Evolutionary conservation across 2,329 filamentous ascomycete species (phyloP), one percentile per base, ranked within the genome.

Genomic region (Ophiocordyceps sinensis): DNA sequence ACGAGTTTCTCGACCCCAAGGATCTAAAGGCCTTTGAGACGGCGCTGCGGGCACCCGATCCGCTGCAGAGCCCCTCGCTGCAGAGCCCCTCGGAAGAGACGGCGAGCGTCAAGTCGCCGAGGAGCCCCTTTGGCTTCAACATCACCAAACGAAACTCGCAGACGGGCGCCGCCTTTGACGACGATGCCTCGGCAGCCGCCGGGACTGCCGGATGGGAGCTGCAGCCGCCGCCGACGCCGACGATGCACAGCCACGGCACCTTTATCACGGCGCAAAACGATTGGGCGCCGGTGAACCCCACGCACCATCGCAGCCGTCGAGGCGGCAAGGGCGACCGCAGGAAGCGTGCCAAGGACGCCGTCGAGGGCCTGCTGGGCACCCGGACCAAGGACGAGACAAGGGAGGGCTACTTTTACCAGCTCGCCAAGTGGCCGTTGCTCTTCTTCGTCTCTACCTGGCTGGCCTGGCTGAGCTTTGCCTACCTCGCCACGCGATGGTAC

Each of bases 261-360:
- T 87, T 88, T 57, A 85, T 96, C 52, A 84, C 85, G 4, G 89
- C 91, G 34, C 77, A 93, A 55, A 94, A 94, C 59, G 91, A 98
- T 66, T 98, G 91, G 91, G 80, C 85, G 14, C 91, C 91, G 0
- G 77, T 96, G 12, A 80, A 83, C 50, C 77, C 89, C 56, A 79
- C 74, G 43, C 71, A 88, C 19, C 56, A 65, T 51, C 51, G 51
- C 13, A 48, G 46, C 40, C 67, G 60, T 53, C 55, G 59, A 54
- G 58, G 51, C 53, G 62, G 46, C 64, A 46, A 52, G 44, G 61
- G 55, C 45, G 34, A 34, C 2, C 39, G 41, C 17, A 57, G 54
- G 51, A 62, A 53, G 43, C 55, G 65, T 31, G 57, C 51, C 30
- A 53, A 53, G 43, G 68, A 65, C 28, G 54, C 57, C 1, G 60